Evolutionary conservation across 306 rosid species (phyloP), one percentile per base, ranked within the genome.

Genomic region (Lupinus albus): DNA sequence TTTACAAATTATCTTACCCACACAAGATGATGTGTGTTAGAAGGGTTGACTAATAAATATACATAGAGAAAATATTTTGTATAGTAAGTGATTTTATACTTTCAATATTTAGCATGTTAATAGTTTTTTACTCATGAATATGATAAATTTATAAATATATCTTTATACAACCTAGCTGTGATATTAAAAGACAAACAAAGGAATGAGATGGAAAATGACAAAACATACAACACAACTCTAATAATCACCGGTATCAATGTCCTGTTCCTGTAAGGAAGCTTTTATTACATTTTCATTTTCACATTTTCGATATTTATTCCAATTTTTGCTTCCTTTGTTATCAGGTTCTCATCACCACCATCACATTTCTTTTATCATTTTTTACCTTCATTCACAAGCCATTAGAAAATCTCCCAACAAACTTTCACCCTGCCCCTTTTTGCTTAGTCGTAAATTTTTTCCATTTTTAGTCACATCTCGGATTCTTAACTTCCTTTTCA

Each of bases 401-500:
- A 81, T 61, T 60, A 52, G 61, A 56, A 47, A 76, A 35, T 66
- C 68, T 60, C 55, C 52, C 66, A 79, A 75, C 79, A 79, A 74
- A 82, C 83, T 78, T 78, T 82, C 73, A 67, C 77, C 68, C 71
- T 45, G 44, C 64, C 71, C 51, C 42, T 77, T 71, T 67, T 6
- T 17, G 53, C 47, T 17, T 32, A 2, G 25, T 16, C 41, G 10
- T 16, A 25, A 61, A 76, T 67, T 61, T 47, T 61, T 61, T 70
- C 17, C n/a, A 17, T 72, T 56, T 72, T 70, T 17, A 10, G 65
- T 21, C 83, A 61, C 83, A 79, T 82, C 86, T 72, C 54, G 10
- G 36, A 33, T 53, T 47, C 11, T 36, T 7, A 25, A 9, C 16
- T 69, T 25, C 30, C 17, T 63, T 63, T 47, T 15, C 44, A 12